These are phyloP conservation scores for Termitomyces sp. DNA, from an alignment of 768 basidiomycete genomes.

Conservation along the genomic window DNA sequence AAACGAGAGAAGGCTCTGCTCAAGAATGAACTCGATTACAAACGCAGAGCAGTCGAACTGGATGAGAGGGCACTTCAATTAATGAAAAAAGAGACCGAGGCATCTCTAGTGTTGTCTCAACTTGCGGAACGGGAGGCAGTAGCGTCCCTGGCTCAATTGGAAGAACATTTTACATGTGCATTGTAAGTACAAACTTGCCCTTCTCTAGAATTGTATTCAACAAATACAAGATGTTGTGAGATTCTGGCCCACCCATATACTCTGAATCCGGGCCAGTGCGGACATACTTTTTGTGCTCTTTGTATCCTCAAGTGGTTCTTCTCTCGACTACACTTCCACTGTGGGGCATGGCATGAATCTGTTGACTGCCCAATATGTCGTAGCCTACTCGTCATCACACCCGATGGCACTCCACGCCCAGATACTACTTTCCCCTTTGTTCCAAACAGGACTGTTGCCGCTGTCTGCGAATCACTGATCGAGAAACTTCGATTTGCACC, in stretches of 20 bases:
- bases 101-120: constrained; percentile 32
- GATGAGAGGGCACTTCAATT: constrained; percentile 34
- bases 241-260: constrained; percentile 57
- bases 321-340: constrained; percentile 54
- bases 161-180: constrained; percentile 61
- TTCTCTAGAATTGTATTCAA: constrained; percentile 1
- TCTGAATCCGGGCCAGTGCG: constrained; percentile 49
- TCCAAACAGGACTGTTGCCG: constrained; percentile 53
- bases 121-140: constrained; percentile 35
- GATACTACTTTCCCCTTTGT: constrained; percentile 54
- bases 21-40: constrained; percentile 34
- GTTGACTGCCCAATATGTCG: constrained; percentile 69
- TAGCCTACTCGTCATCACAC: constrained; percentile 42
- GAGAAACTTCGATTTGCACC: constrained; percentile 35
- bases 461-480: constrained; percentile 45
- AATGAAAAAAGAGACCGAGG: constrained; percentile 35
- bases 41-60: constrained; percentile 27
- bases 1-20: constrained; percentile 30
- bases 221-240: constrained; percentile 50
- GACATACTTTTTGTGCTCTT: constrained; percentile 63
- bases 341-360: constrained; percentile 62
- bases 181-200: constrained; percentile 35
- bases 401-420: constrained; percentile 45
- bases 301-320: constrained; percentile 69
- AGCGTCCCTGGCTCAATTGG: constrained; percentile 43